Evolutionary conservation across 2,329 filamentous ascomycete species (phyloP).

Genomic region (Akanthomyces dipterigenus): DNA sequence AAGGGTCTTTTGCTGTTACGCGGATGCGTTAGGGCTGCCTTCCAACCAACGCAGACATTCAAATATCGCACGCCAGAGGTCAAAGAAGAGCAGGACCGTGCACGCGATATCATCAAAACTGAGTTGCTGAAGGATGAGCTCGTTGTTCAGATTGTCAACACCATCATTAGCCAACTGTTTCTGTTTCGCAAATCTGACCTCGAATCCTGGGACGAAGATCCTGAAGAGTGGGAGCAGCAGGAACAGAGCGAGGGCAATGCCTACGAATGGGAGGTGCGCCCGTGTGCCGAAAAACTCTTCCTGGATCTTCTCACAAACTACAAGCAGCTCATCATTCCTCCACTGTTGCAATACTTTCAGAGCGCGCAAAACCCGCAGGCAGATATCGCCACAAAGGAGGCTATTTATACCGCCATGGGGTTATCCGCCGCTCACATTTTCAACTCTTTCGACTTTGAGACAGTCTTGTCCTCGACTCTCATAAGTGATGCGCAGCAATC

Average conservation of each 20-base stretch:
- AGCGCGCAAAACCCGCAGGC: slow-evolving; percentile 59
- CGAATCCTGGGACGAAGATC: slow-evolving; percentile 87
- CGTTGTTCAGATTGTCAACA: slow-evolving; percentile 73
- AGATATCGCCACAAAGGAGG: slow-evolving; percentile 82
- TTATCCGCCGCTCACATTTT: slow-evolving; percentile 72
- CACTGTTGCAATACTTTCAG: slow-evolving; percentile 76
- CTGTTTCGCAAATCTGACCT: slow-evolving; percentile 80
- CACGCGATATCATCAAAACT: slow-evolving; percentile 61
- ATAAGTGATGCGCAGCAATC: slow-evolving; percentile 67
- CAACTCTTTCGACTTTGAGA: slow-evolving; percentile 72
- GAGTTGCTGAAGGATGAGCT: slow-evolving; percentile 71
- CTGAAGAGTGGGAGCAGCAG: slow-evolving; percentile 89
- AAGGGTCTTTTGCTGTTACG: slow-evolving; percentile 78
- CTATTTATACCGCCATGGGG: slow-evolving; percentile 88
- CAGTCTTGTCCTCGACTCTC: slow-evolving; percentile 68
- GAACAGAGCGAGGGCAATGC: slow-evolving; percentile 80
- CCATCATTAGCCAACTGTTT: slow-evolving; percentile 81
- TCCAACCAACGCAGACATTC: slow-evolving; percentile 74
- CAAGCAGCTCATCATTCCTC: slow-evolving; percentile 72
- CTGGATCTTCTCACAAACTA: slow-evolving; percentile 85
- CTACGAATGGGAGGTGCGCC: slow-evolving; percentile 87
- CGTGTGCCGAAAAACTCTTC: slow-evolving; percentile 90
- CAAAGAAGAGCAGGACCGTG: slow-evolving; percentile 68
- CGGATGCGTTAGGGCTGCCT: slow-evolving; percentile 78
- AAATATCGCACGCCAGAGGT: slow-evolving; percentile 70